Base-by-base conservation (phyloP, 208 protist genomes). In the Crithidia brevicula region DNA sequence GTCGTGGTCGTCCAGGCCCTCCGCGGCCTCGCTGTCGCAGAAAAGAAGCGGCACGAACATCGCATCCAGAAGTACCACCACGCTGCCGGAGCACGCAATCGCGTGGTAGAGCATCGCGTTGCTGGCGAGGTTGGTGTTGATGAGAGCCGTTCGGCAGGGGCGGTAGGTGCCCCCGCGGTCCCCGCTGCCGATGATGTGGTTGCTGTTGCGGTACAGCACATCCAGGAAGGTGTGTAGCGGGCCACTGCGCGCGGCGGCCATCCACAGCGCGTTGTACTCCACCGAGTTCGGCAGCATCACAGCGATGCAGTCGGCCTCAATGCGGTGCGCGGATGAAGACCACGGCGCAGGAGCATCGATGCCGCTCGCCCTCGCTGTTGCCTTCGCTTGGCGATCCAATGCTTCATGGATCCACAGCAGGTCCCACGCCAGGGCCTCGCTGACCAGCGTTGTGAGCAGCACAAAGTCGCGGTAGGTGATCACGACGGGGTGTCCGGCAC, bases 121-220 rank as follows among this genome's bases (percentile, higher is more conserved):
- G 54, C 69, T 91, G 6, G 66, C 50, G 33, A 91, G 58, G 49
- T 87, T 87, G 0, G 85, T 91, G 78, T 91, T 87, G 51, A 91
- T 61, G 22, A 91, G 78, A 11, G 85, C 85, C 18, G 75, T 74
- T 22, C 73, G 67, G 57, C 85, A 91, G 13, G 77, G 73, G 23
- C 74, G 76, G 60, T 89, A 89, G 30, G 45, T 65, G 23, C 42
- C 36, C 8, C 54, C 43, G 43, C 22, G 49, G 16, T 47, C 23
- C 13, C 61, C 34, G 53, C 47, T 68, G 43, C 25, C 61, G 52
- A 13, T 65, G 42, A 31, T 67, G 68, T 62, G 68, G 49, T 65
- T 72, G 42, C 45, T 50, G 50, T 64, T 65, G 58, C 54, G 62
- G 57, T 86, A 81, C 25, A 89, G 68, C 23, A 64, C 53, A 50